Evolutionary conservation across 768 basidiomycete genomes (phyloP).

Genomic region (Mycena leptocephala): DNA sequence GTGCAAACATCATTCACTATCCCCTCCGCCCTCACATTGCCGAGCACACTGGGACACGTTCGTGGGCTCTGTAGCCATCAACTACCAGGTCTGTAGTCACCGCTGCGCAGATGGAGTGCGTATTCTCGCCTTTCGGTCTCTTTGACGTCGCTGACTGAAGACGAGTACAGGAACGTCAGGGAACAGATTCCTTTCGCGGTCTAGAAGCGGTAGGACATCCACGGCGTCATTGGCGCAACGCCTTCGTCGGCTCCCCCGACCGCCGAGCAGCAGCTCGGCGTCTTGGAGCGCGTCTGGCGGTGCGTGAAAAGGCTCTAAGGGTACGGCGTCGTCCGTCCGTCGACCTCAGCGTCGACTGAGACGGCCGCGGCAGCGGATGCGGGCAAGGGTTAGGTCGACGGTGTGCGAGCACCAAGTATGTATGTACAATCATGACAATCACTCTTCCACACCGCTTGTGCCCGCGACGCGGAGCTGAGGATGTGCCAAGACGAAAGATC

Average conservation of each 20-base stretch:
- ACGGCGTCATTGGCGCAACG: conserved; percentile 30
- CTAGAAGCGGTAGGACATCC: conserved; percentile 35
- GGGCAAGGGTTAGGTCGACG: not conserved
- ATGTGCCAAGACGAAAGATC: too few relatives aligned
- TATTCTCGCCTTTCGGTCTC: not conserved
- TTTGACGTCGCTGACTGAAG: not conserved
- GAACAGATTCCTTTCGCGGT: conserved; percentile 36
- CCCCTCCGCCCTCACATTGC: conserved; percentile 36
- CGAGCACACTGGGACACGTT: conserved; percentile 38
- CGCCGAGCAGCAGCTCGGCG: not conserved
- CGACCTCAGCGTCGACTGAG: too few relatives aligned
- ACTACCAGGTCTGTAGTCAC: conserved; percentile 37
- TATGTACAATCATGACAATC: too few relatives aligned
- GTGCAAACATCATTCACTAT: conserved; percentile 32
- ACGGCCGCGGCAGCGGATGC: not conserved
- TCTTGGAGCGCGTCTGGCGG: not conserved
- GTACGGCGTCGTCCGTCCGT: conserved; percentile 12
- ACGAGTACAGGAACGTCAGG: conserved; percentile 36
- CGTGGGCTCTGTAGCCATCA: conserved; percentile 33
- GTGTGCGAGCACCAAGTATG: too few relatives aligned
- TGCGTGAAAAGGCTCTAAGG: not conserved
- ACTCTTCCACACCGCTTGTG: too few relatives aligned
- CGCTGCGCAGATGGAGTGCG: conserved; percentile 34
- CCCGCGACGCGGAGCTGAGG: too few relatives aligned
- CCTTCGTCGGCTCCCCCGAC: not conserved